These are phyloP conservation scores for Begonia fuchsioides DNA, from an alignment of 306 rosid species.

Conservation along the genomic window DNA sequence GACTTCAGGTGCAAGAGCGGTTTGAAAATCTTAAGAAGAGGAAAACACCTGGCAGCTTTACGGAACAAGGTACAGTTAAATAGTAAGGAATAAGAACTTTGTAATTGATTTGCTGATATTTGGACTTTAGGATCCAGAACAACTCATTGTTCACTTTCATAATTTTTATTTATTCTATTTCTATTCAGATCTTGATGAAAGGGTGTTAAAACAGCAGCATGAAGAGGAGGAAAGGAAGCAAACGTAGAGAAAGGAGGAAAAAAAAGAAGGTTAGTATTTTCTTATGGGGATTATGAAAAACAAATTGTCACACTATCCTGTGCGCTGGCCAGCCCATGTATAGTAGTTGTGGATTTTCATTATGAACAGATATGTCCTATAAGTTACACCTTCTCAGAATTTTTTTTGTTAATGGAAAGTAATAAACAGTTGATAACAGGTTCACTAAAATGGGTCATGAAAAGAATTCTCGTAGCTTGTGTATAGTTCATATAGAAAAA, in stretches of 20 bases:
- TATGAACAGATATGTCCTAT: no score
- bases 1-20: slow-evolving; percentile 70
- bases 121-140: slow-evolving; percentile 6
- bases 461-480: no score
- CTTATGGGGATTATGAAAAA: no score
- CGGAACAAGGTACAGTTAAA: slow-evolving; percentile 67
- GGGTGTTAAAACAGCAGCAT: slow-evolving; percentile 84
- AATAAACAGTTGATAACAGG: not conserved
- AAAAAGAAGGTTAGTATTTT: slow-evolving; percentile 60
- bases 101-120: not conserved
- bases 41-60: slow-evolving; percentile 59
- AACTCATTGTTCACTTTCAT: not conserved
- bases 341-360: no score
- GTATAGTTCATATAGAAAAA: not conserved
- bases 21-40: slow-evolving; percentile 82
- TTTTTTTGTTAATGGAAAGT: slow-evolving; percentile 1
- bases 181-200: slow-evolving; percentile 69
- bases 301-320: no score
- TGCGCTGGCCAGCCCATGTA: no score
- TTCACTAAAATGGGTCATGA: not conserved
- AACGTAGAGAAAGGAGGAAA: slow-evolving; percentile 83
- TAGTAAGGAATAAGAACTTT: no score
- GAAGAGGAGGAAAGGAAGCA: slow-evolving; percentile 96
- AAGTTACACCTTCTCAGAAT: not conserved
- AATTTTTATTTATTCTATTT: slow-evolving; percentile 1